A percentile compares a stretch with the other conserved stretches of the same genome.
These are phyloP conservation scores for Xylaria sp. DNA, from an alignment of 2,329 filamentous ascomycete genomes.

Conservation along the genomic window DNA sequence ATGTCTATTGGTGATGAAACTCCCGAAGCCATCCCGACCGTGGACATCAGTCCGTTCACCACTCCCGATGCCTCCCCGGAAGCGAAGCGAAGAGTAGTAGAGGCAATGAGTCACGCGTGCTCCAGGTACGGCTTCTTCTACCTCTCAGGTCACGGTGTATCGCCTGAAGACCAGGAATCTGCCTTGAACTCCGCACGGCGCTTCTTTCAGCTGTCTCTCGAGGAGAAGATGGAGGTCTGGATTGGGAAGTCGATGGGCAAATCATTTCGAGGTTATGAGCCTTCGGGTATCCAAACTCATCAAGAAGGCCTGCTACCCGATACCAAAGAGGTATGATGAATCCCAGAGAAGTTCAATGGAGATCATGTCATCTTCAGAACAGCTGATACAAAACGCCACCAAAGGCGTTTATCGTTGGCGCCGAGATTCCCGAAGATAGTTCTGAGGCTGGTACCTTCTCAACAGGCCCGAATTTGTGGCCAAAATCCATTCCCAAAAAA, in stretches of 20 bases:
- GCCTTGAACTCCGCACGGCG: background rate
- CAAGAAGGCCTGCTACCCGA: slow-evolving; percentile 38
- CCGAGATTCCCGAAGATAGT: slow-evolving; percentile 35
- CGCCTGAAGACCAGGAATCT: background rate
- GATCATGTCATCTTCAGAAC: too few relatives aligned
- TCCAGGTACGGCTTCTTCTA: slow-evolving; percentile 39
- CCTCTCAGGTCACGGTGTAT: background rate
- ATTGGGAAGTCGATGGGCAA: slow-evolving; percentile 38
- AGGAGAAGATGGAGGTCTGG: slow-evolving; percentile 38
- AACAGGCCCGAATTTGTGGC: slow-evolving; percentile 41
- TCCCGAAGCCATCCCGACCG: too few relatives aligned
- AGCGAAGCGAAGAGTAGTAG: slow-evolving; percentile 30
- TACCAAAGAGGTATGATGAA: slow-evolving; percentile 38
- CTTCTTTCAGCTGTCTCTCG: slow-evolving; percentile 21
- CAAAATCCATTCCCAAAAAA: slow-evolving; percentile 28
- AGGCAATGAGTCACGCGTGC: slow-evolving; percentile 37
- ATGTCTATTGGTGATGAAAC: too few relatives aligned
- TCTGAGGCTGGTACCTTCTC: slow-evolving; percentile 38
- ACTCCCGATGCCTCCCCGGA: too few relatives aligned
- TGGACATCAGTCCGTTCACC: too few relatives aligned
- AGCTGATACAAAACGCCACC: too few relatives aligned
- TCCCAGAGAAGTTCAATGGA: too few relatives aligned
- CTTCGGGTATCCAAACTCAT: slow-evolving; percentile 35
- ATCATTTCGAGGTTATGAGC: slow-evolving; percentile 39
- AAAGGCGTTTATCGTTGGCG: slow-evolving; percentile 34